These are phyloP conservation scores for Ogataea wickerhamii DNA, from an alignment of 805 yeast species.

Conservation along the genomic window DNA sequence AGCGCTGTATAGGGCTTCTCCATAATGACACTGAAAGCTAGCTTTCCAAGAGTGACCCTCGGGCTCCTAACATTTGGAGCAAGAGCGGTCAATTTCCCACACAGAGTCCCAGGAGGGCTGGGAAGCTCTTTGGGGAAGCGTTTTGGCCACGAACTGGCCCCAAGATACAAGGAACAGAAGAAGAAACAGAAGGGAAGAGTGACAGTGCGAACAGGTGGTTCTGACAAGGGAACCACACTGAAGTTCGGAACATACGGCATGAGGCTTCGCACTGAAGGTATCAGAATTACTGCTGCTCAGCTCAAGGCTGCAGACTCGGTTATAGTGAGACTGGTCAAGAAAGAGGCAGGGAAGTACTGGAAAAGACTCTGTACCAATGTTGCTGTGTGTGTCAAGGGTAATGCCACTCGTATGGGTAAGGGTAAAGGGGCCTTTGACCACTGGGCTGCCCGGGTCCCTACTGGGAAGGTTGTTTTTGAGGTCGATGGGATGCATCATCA, in stretches of 20 bases:
- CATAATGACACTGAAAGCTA: too few species aligned
- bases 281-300: slow-evolving; percentile 81
- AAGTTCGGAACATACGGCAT: slow-evolving; percentile 83
- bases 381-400: slow-evolving; percentile 94
- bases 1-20: too few species aligned
- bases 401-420: slow-evolving; percentile 99
- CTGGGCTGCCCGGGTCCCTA: slow-evolving; percentile 96
- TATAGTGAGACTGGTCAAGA: slow-evolving; percentile 78
- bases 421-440: slow-evolving; percentile 98
- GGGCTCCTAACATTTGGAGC: too few species aligned
- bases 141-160: slow-evolving; percentile 69
- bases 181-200: slow-evolving; percentile 94
- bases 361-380: slow-evolving; percentile 79
- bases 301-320: slow-evolving; percentile 88
- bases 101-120: too few species aligned
- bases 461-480: slow-evolving; percentile 90
- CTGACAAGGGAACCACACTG: slow-evolving; percentile 79
- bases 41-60: too few species aligned
- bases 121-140: slow-evolving; percentile 35
- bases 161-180: slow-evolving; percentile 59
- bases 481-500: slow-evolving; percentile 74
- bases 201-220: slow-evolving; percentile 91
- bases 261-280: slow-evolving; percentile 84
- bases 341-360: slow-evolving; percentile 68
- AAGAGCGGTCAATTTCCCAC: too few species aligned